These are phyloP conservation scores for Picochlorum sp. DNA, from an alignment of 139 green algal genomes.

Conservation along the genomic window DNA sequence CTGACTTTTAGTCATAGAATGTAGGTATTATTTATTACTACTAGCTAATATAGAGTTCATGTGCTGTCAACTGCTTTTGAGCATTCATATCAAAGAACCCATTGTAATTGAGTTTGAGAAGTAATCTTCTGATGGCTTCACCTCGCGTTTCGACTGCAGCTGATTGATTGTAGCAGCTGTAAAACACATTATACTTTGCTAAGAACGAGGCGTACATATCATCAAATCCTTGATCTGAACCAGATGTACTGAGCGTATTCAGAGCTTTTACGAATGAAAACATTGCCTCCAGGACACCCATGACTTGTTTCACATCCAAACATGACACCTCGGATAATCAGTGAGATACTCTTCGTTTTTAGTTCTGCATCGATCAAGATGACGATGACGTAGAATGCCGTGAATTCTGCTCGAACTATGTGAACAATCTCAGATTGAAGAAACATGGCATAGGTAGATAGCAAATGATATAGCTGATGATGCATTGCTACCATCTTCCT, in stretches of 20 bases:
- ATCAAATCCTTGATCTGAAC: background rate
- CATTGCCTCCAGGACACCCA: constrained; percentile 40
- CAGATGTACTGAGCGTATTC: constrained; percentile 29
- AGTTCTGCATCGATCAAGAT: constrained; percentile 57
- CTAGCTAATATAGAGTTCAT: background rate
- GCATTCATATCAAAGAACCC: constrained; percentile 25
- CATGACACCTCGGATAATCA: constrained; percentile 47
- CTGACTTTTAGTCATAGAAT: constrained; percentile 21
- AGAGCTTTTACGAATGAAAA: constrained; percentile 44
- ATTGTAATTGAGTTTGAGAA: constrained; percentile 76
- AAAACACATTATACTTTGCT: constrained; percentile 27
- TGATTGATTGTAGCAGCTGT: constrained; percentile 38
- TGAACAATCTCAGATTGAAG: constrained; percentile 77
- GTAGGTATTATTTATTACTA: background rate
- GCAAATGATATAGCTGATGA: constrained; percentile 70
- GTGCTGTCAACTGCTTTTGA: background rate
- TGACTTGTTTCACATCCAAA: constrained; percentile 45
- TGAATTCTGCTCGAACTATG: constrained; percentile 7
- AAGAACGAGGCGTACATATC: background rate
- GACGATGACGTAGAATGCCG: constrained; percentile 19
- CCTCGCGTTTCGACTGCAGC: constrained; percentile 43
- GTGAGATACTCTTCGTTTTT: constrained; percentile 43
- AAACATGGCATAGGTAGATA: constrained; percentile 51
- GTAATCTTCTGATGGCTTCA: constrained; percentile 67
- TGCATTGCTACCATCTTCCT: constrained; percentile 23